Base-by-base conservation (phyloP, 495 filamentous ascomycete genomes). In the Xylaria telfairii region DNA sequence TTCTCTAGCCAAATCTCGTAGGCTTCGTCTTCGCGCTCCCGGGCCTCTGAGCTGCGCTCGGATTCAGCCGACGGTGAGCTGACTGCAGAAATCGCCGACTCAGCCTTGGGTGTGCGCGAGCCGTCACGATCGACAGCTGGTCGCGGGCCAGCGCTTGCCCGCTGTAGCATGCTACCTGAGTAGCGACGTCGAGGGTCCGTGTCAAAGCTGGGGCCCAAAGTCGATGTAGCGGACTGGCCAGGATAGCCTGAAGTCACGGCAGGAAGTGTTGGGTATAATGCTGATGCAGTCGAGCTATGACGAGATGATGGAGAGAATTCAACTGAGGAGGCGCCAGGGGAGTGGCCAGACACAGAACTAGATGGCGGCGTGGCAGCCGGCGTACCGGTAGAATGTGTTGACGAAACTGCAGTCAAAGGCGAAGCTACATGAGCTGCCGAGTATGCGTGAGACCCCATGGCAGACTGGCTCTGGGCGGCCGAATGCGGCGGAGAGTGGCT, bases 291-390 rank as follows among this genome's bases (percentile, higher is more conserved):
- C 2, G 89, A 87, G 73, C 86, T 87, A 73, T 88, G 88, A 61
- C 87, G 89, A 68, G 87, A 89, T 34, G 85, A 86, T 28, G 87
- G 92, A 69, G 86, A 93, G 78, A 93, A 87, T 73, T 85, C 88
- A 53, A 81, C 80, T 32, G 89, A 86, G 49, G 87, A 87, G 30
- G 92, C 90, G 74, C 85, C 87, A 0, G 96, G 95, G 5, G 95
- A 98, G 76, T 96, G 93, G 67, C 90, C 90, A 0, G 93, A 95
- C 77, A 93, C 87, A 19, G 89, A 87, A 75, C 91, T 94, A n/a
- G 93, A 95, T 1, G 95, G 92, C 9, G 96, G 96, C 0, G 95
- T 98, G 75, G 97, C 86, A 0, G 92, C 94, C 9, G 95, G 94
- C 24, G 94, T 96, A 67, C 91, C 85, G 51, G 82, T 82, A 6